phyloP scores from a whole-genome alignment of 2,329 filamentous ascomycete species.

The Juglanconis sp. region DNA sequence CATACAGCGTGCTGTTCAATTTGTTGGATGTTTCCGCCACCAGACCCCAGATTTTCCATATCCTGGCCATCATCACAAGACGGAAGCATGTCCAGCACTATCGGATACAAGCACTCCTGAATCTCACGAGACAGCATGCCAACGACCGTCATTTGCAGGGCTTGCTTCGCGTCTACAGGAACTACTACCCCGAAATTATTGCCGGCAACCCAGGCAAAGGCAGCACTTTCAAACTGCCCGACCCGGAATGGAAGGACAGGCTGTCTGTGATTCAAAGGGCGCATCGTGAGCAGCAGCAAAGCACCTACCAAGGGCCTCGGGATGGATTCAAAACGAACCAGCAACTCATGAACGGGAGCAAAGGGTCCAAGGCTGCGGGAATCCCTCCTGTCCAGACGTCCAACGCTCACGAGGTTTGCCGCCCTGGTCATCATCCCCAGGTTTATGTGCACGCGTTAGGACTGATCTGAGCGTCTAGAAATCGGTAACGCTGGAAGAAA shows the following conservation, averaged over 20 bases:
- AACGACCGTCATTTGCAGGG: slow-evolving; percentile 73
- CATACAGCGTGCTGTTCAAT: slow-evolving; percentile 77
- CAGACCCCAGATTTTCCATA: slow-evolving; percentile 65
- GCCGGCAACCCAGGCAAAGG: slow-evolving; percentile 66
- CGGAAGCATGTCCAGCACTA: slow-evolving; percentile 82
- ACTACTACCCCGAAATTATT: slow-evolving; percentile 87
- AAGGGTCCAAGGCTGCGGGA: slow-evolving; percentile 47
- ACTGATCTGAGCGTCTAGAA: not conserved
- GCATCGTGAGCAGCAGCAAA: slow-evolving; percentile 46
- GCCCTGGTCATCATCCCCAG: not conserved
- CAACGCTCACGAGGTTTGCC: slow-evolving; percentile 60
- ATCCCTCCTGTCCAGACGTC: slow-evolving; percentile 72
- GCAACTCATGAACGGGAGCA: slow-evolving; percentile 41
- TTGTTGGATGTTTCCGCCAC: slow-evolving; percentile 57
- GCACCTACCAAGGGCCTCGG: slow-evolving; percentile 36
- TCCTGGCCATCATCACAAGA: slow-evolving; percentile 74
- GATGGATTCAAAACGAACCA: slow-evolving; percentile 64
- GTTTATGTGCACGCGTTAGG: not conserved
- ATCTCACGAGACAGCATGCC: slow-evolving; percentile 57
- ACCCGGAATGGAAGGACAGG: slow-evolving; percentile 68
- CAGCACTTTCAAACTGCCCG: slow-evolving; percentile 65
- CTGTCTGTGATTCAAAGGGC: slow-evolving; percentile 64
- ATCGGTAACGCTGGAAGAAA: slow-evolving; percentile 71
- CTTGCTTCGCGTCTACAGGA: slow-evolving; percentile 78
- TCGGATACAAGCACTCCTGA: slow-evolving; percentile 70